Conservation (phyloP, 1,284 basidiomycete species). For the Apiotrichum domesticum region DNA sequence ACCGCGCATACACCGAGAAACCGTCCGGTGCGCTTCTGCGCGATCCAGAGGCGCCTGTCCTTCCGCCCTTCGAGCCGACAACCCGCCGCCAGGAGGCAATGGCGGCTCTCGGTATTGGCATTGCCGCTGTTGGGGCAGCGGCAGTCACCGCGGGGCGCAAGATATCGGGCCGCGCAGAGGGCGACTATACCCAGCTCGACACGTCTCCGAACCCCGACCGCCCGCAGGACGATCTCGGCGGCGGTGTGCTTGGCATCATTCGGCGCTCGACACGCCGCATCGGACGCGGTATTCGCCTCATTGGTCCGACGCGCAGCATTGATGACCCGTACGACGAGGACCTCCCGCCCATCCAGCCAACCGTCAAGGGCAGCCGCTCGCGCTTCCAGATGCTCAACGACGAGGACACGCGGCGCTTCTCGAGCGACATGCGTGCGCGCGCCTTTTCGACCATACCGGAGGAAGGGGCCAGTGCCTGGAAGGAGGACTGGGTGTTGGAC, state of each 20-base stretch:
- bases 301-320: conserved; percentile 14
- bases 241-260: conserved; percentile 4
- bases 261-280: conserved; percentile 21
- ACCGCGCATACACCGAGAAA: conserved; percentile 3
- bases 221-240: neutral
- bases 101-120: neutral
- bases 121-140: neutral
- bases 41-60: neutral
- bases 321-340: conserved; percentile 2
- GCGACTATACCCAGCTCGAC: conserved; percentile 2
- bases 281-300: conserved; percentile 31
- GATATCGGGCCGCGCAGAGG: neutral
- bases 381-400: conserved; percentile 34
- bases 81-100: neutral
- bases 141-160: neutral
- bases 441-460: neutral
- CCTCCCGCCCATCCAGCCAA: neutral
- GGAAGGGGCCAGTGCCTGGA: neutral
- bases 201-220: neutral
- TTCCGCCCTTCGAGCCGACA: neutral
- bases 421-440: neutral
- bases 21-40: neutral
- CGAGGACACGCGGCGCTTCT: conserved; percentile 30
- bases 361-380: conserved; percentile 4
- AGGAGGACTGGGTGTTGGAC: neutral